A percentile compares a stretch with the other conserved stretches of the same genome.
Conservation (phyloP, 1,284 basidiomycete species). For the Earliella scabrosa region DNA sequence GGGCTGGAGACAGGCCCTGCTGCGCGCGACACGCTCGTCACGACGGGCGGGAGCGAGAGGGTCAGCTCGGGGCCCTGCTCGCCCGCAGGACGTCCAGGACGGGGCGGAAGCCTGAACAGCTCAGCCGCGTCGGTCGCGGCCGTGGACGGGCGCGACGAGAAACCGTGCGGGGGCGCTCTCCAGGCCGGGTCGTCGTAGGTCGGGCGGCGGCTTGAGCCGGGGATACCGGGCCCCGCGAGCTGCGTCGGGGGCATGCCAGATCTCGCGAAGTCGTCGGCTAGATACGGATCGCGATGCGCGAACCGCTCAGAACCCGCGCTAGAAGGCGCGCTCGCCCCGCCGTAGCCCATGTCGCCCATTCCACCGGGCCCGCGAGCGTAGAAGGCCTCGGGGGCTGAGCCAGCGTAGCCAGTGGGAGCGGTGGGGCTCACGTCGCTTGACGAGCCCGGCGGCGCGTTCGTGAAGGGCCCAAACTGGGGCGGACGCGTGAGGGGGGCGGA, state of each 20-base stretch:
- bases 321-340: slow-evolving; percentile 24
- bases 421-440: slow-evolving; percentile 21
- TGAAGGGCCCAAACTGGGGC: slow-evolving; percentile 64
- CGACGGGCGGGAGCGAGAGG: slow-evolving; percentile 20
- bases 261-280: slow-evolving; percentile 24
- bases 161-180: slow-evolving; percentile 12
- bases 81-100: slow-evolving; percentile 23
- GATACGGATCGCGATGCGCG: slow-evolving; percentile 24
- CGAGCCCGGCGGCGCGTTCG: slow-evolving; percentile 42
- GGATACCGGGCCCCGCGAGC: slow-evolving; percentile 66
- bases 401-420: slow-evolving; percentile 10
- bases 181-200: slow-evolving; percentile 16
- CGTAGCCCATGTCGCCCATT: slow-evolving; percentile 15
- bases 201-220: slow-evolving; percentile 43
- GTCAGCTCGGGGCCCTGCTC: slow-evolving; percentile 20
- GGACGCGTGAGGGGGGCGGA: slow-evolving; percentile 51
- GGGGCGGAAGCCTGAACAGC: slow-evolving; percentile 16
- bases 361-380: slow-evolving; percentile 17
- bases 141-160: slow-evolving; percentile 27
- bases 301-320: slow-evolving; percentile 19
- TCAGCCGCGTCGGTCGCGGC: slow-evolving; percentile 28
- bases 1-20: slow-evolving; percentile 15
- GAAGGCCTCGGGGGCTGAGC: slow-evolving; percentile 15
- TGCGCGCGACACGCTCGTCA: slow-evolving; percentile 14
- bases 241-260: slow-evolving; percentile 26